Evolutionary conservation across 345 rosid genomes (phyloP).

Genomic region (Aurinia saxatilis): DNA sequence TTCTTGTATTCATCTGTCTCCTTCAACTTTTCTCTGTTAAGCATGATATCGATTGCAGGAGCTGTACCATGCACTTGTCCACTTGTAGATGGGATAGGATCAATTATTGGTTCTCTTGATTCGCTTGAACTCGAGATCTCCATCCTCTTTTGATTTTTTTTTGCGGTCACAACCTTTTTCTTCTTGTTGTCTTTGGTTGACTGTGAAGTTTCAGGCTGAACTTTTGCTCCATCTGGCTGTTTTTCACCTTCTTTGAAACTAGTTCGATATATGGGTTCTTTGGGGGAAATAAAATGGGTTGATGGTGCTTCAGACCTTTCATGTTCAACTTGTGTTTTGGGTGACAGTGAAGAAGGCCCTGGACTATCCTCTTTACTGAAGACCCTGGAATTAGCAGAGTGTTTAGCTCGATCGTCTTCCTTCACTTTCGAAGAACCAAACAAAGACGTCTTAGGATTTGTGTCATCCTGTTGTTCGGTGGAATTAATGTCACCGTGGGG

Average conservation of each 20-base stretch:
- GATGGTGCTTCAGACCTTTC: conserved; percentile 13
- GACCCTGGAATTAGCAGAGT: neutral
- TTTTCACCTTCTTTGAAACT: conserved; percentile 5
- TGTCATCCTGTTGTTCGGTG: conserved; percentile 21
- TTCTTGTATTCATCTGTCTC: conserved; percentile 81
- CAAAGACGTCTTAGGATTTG: conserved; percentile 3
- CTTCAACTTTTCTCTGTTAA: conserved; percentile 67
- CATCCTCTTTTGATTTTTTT: neutral
- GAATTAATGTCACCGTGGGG: conserved; percentile 13
- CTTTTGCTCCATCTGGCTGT: conserved; percentile 7
- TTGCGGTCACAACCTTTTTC: neutral
- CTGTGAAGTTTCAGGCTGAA: conserved; percentile 17
- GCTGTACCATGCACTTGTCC: conserved; percentile 16
- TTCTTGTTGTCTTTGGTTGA: neutral
- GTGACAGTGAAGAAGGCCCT: conserved; percentile 14
- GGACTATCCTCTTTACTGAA: conserved; percentile 9
- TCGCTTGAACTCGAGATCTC: conserved; percentile 4
- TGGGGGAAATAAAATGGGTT: neutral
- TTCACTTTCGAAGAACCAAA: conserved; percentile 20
- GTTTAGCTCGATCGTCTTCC: conserved; percentile 6
- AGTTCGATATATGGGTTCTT: conserved; percentile 18
- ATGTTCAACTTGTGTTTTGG: conserved; percentile 21
- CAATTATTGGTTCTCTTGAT: conserved; percentile 11
- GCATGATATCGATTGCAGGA: conserved; percentile 37
- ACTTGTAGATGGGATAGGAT: conserved; percentile 16